A percentile compares a stretch with the other conserved stretches of the same genome.
phyloP scores from a whole-genome alignment of 208 protist species.

The Wallacemonas sp. region DNA sequence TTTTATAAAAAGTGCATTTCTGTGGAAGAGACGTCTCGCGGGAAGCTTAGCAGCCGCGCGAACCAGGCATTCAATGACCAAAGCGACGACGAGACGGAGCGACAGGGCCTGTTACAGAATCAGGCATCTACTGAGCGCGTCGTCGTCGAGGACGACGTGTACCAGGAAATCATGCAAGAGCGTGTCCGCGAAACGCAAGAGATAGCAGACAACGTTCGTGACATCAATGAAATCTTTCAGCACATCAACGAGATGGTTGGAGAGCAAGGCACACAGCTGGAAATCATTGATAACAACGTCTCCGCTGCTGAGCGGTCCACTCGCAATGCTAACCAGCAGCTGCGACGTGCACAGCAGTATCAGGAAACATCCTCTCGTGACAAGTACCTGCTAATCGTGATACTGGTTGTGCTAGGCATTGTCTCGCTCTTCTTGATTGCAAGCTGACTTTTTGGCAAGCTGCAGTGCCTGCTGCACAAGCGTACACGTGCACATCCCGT shows the following conservation, averaged over 20 bases:
- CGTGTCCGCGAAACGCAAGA: conserved; percentile 72
- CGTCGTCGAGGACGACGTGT: conserved; percentile 71
- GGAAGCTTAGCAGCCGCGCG: conserved; percentile 16
- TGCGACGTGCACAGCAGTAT: conserved; percentile 65
- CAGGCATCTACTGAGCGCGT: conserved; percentile 32
- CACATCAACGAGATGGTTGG: conserved; percentile 84
- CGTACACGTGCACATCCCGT: too few relatives aligned
- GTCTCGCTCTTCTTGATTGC: conserved; percentile 16
- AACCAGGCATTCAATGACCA: conserved; percentile 13
- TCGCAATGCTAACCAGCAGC: conserved; percentile 57
- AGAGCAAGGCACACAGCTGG: conserved; percentile 77
- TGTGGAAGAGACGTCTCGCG: conserved; percentile 60
- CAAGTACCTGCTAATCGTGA: conserved; percentile 58
- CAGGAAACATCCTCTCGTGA: conserved; percentile 47
- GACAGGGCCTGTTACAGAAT: not conserved
- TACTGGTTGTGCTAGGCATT: conserved; percentile 52
- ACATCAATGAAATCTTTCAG: conserved; percentile 87
- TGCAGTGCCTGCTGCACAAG: too few relatives aligned
- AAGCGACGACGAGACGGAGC: conserved; percentile 28
- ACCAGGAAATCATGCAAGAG: conserved; percentile 87
- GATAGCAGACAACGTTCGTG: conserved; percentile 80
- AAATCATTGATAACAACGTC: conserved; percentile 70
- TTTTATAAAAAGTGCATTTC: conserved; percentile 85
- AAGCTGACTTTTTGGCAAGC: conserved; percentile 12
- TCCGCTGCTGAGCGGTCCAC: conserved; percentile 49